These are phyloP conservation scores for Citrus trifoliata DNA, from an alignment of 345 rosid species.

Conservation along the genomic window DNA sequence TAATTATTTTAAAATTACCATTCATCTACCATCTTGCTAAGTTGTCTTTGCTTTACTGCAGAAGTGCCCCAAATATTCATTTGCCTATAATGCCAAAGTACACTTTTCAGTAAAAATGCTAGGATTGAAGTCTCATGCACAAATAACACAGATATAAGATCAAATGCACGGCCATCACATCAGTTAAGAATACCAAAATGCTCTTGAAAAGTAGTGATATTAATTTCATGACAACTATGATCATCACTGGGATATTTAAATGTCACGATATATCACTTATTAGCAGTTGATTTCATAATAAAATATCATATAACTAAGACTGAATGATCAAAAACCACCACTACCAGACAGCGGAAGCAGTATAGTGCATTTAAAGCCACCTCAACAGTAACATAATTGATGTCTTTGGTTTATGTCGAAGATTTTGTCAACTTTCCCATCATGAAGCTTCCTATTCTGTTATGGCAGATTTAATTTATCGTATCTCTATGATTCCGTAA, in stretches of 20 bases:
- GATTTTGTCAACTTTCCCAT: too few relatives aligned
- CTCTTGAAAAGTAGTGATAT: neutral
- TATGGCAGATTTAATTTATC: too few relatives aligned
- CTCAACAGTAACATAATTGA: neutral
- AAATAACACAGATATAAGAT: slow-evolving; percentile 2
- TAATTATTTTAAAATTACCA: slow-evolving; percentile 47
- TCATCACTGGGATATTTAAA: neutral
- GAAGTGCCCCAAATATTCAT: slow-evolving; percentile 90
- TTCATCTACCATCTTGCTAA: slow-evolving; percentile 94
- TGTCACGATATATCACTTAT: neutral
- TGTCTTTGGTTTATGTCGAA: neutral
- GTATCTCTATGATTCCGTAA: too few relatives aligned
- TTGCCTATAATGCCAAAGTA: slow-evolving; percentile 52
- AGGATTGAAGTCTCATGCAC: neutral
- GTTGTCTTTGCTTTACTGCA: slow-evolving; percentile 74
- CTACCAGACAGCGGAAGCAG: neutral
- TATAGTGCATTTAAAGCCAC: neutral
- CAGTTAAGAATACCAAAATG: neutral
- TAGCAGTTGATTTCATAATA: neutral
- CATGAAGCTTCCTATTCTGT: too few relatives aligned
- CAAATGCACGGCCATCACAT: neutral
- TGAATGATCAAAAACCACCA: neutral
- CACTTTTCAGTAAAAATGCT: neutral
- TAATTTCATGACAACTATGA: neutral
- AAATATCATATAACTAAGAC: neutral